Evolutionary conservation across 2,329 filamentous ascomycete species (phyloP), one percentile per base, ranked within the genome.

Genomic region (Beauveria rudraprayagi): DNA sequence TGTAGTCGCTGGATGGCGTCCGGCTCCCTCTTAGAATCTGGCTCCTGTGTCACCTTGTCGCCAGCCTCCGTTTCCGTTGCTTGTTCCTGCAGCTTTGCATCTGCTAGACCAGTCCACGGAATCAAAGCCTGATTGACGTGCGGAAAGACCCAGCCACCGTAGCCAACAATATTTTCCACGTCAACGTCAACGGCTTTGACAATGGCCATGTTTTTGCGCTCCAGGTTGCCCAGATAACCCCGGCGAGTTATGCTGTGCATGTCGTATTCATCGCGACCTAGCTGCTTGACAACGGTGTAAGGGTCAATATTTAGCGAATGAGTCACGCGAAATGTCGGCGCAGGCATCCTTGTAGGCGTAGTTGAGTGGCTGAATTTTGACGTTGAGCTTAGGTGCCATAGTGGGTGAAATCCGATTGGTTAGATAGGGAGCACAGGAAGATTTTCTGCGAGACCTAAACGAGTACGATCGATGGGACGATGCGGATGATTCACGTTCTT

Each of bases 231-330:
- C n/a, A 64, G 56, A 22, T 60, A 53, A 8, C 52, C 50, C 9
- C 34, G 41, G 44, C 56, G 40, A 6, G 56, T 44, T 28, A 64
- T 64, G 41, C 7, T 56, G 52, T 60, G 48, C 62, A 64, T 62
- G 56, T 62, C 60, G 50, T 64, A 64, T 22, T 52, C 56, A 26
- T 64, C 50, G 41, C 52, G 56, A 14, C 62, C 61, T 3, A 64
- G 60, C 28, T 60, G 43, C 52, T 64, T 64, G 50, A 64, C 60
- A n/a, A 64, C 47, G 26, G 61, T 62, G 24, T 64, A 56, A 10
- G 62, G 61, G 48, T 64, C 62, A 22, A 58, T 17, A 22, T 22
- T 22, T 22, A 8, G 61, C 56, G 26, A 64, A 64, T 14, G 60
- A 53, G 16, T 55, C 51, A 37, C 54, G 24, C 40, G 61, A 50